Base-by-base conservation (phyloP, 1,284 basidiomycete genomes). In the Cutaneotrichosporon daszewskae region DNA sequence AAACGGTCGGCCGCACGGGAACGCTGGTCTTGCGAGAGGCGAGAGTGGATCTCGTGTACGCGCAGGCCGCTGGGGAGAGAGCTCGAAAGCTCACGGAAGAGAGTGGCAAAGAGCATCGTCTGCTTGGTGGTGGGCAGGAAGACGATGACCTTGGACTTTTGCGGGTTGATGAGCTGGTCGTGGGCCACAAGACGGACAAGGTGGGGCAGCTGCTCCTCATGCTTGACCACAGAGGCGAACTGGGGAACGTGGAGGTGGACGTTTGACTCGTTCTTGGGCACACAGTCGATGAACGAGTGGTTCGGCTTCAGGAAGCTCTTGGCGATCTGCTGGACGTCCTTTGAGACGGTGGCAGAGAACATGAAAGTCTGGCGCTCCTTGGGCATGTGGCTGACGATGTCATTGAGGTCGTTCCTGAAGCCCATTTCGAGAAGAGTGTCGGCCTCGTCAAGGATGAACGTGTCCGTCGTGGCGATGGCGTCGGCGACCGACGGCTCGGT, bases 381-480 rank as follows among this genome's bases (percentile, higher is more conserved):
- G 14, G 87, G 87, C n/a, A 97, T 75, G 55, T 77, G 76, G 3
- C 74, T 59, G 25, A 80, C 73, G 59, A 97, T 91, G 1, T 77
- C 78, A 28, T 88, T 79, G 34, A 98, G 82, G 55, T 95, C 91
- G 34, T 85, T 80, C 9, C 85, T 80, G 81, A 98, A 98, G 55
- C 94, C 94, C 84, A 96, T 88, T 55, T 96, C 91, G 32, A 98
- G 77, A 12, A 97, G 77, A 0, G 88, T 94, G 68, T 98, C 95
- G 10, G 91, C 91, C 71, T 97, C 94, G 63, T 98, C 94, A 41
- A 98, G 76, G 49, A 97, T 77, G 45, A 97, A 77, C 59, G 80
- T 74, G 57, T 81, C 75, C 1, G 84, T 77, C 10, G 76, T 73
- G 12, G 68, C 64, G 19, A 92, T 58, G 5, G 75, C 77, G 1